Percentiles rank a stretch among this genome's conserved stretches.
These are phyloP conservation scores for Phytophthora vignae DNA, from an alignment of 352 stramenopile genomes.

Conservation along the genomic window DNA sequence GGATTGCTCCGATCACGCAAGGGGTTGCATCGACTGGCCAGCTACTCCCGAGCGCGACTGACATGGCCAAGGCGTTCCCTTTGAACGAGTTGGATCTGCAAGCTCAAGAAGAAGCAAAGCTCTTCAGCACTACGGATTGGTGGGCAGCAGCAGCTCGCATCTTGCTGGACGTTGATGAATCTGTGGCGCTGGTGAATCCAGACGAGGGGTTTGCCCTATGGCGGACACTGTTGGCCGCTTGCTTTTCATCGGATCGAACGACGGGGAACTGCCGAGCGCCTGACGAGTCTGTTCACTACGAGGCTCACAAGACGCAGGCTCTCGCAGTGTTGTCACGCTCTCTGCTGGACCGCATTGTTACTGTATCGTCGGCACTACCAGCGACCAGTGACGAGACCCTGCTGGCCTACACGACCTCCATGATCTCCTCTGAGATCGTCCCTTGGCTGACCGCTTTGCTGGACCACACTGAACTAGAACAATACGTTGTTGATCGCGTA, in stretches of 20 bases:
- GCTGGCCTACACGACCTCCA: slow-evolving; percentile 14
- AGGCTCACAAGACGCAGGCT: slow-evolving; percentile 12
- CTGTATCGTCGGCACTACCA: slow-evolving; percentile 13
- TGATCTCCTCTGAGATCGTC: slow-evolving; percentile 39
- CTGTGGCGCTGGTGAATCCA: slow-evolving; percentile 39
- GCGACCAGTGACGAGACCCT: slow-evolving; percentile 7
- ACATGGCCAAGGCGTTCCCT: slow-evolving; percentile 31
- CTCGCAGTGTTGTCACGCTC: slow-evolving; percentile 19
- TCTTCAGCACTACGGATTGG: slow-evolving; percentile 29
- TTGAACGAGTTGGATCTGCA: slow-evolving; percentile 8
- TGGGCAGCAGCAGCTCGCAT: slow-evolving; percentile 28
- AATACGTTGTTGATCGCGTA: slow-evolving; percentile 45
- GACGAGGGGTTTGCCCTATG: slow-evolving; percentile 50
- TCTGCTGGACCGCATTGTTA: slow-evolving; percentile 13
- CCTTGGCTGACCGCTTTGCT: slow-evolving; percentile 57
- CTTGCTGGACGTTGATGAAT: slow-evolving; percentile 42
- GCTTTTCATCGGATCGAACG: slow-evolving; percentile 38
- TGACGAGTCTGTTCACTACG: background rate
- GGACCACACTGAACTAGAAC: slow-evolving; percentile 43
- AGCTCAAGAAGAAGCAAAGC: background rate
- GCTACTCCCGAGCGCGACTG: slow-evolving; percentile 25
- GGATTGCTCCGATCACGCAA: slow-evolving; percentile 40
- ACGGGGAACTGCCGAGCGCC: slow-evolving; percentile 33
- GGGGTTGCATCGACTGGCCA: background rate
- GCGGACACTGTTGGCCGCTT: slow-evolving; percentile 47